Evolutionary conservation across 2,329 filamentous ascomycete species (phyloP).

Genomic region (Fusarium sp.): DNA sequence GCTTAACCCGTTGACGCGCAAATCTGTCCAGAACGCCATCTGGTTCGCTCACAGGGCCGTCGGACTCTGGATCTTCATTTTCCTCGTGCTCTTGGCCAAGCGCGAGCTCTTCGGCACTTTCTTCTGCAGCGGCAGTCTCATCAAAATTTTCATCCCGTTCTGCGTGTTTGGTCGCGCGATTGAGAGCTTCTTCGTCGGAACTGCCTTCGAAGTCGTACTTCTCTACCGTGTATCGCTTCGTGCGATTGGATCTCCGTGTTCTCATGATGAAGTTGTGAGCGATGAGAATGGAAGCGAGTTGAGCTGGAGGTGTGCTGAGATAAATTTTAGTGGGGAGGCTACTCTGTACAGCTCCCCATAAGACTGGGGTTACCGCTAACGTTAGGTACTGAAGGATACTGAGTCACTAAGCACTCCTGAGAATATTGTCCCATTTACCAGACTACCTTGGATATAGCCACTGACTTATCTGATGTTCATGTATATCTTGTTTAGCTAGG

Average conservation of each 20-base stretch:
- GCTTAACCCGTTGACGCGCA: conserved; percentile 43
- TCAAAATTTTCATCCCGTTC: conserved; percentile 51
- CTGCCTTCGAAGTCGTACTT: conserved; percentile 53
- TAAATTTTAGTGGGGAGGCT: conserved; percentile 32
- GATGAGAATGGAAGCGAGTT: conserved; percentile 2
- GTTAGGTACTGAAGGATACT: not conserved
- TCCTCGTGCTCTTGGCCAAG: conserved; percentile 39
- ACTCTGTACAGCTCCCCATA: not conserved
- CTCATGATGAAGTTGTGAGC: conserved; percentile 46
- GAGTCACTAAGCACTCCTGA: not conserved
- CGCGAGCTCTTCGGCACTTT: conserved; percentile 48
- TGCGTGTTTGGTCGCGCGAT: conserved; percentile 38
- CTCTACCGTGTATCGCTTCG: conserved; percentile 50
- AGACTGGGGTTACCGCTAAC: not conserved
- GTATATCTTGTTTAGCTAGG: rapidly evolving
- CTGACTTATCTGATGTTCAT: not conserved
- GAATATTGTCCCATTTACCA: too few relatives aligned
- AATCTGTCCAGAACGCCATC: conserved; percentile 49
- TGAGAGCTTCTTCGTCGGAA: conserved; percentile 47
- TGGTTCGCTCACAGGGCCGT: conserved; percentile 38
- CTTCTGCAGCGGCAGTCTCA: conserved; percentile 45
- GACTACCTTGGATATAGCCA: not conserved
- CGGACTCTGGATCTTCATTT: conserved; percentile 48
- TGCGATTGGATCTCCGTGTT: conserved; percentile 53
- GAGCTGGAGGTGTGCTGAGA: conserved; percentile 12